phyloP scores from a whole-genome alignment of 2,329 filamentous ascomycete species.

The Dactylellina haptotyla region DNA sequence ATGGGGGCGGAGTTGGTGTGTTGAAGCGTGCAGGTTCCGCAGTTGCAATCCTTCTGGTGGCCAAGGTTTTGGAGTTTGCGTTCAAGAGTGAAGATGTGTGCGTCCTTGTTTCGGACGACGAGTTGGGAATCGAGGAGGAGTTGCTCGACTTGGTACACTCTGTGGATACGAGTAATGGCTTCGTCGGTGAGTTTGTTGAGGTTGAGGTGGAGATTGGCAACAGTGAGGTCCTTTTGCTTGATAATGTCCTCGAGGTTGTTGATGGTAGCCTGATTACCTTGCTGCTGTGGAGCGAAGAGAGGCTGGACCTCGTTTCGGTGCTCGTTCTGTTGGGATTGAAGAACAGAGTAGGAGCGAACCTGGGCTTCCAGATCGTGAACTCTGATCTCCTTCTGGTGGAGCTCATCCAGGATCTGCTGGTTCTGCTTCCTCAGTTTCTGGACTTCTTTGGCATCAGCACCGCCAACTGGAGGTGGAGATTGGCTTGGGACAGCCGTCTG shows the following conservation, averaged over 20 bases:
- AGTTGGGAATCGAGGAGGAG: slow-evolving; percentile 49
- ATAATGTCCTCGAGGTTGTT: slow-evolving; percentile 46
- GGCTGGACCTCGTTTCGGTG: slow-evolving; percentile 30
- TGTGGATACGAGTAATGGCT: slow-evolving; percentile 48
- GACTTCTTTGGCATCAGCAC: slow-evolving; percentile 30
- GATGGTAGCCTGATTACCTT: slow-evolving; percentile 22
- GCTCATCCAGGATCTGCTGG: slow-evolving; percentile 42
- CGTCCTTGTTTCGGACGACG: slow-evolving; percentile 46
- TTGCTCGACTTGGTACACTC: slow-evolving; percentile 52
- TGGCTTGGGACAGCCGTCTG: slow-evolving; percentile 32
- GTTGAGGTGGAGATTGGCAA: slow-evolving; percentile 45
- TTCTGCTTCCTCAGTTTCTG: slow-evolving; percentile 50
- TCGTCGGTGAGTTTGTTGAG: slow-evolving; percentile 53
- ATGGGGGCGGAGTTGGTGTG: background rate
- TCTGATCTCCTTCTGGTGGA: slow-evolving; percentile 52
- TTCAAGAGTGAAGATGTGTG: slow-evolving; percentile 47
- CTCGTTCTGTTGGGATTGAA: slow-evolving; percentile 38
- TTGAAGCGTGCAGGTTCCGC: slow-evolving; percentile 14
- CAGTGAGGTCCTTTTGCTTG: slow-evolving; percentile 49
- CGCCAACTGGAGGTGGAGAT: slow-evolving; percentile 36
- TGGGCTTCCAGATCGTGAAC: slow-evolving; percentile 50
- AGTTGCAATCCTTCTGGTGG: slow-evolving; percentile 50
- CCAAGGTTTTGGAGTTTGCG: slow-evolving; percentile 39
- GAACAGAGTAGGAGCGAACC: slow-evolving; percentile 44
- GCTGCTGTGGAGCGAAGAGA: slow-evolving; percentile 11